phyloP scores from a whole-genome alignment of 1,284 basidiomycete genomes.

The Malassezia sympodialis region DNA sequence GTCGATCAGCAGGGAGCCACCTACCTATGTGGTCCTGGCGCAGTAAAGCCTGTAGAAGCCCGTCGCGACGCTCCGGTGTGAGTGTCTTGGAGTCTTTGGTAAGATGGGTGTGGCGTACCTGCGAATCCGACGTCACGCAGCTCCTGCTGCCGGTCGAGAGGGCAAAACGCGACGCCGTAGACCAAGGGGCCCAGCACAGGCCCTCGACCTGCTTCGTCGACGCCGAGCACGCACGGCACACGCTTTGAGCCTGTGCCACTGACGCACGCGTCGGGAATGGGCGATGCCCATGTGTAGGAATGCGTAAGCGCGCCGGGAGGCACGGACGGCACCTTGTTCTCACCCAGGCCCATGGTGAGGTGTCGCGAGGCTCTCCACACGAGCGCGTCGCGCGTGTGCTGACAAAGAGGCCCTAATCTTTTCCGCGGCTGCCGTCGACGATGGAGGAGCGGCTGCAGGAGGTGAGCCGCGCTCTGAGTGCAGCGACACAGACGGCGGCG shows the following conservation, averaged over 20 bases:
- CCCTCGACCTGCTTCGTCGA: constrained; percentile 91
- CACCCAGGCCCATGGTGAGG: not conserved
- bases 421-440: not conserved
- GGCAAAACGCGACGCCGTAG: constrained; percentile 89
- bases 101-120: constrained; percentile 51
- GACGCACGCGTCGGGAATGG: constrained; percentile 14
- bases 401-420: constrained; percentile 4
- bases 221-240: constrained; percentile 57
- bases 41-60: constrained; percentile 42
- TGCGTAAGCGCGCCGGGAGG: constrained; percentile 5
- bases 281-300: constrained; percentile 16
- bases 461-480: constrained; percentile 5
- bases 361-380: not conserved
- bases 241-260: constrained; percentile 14
- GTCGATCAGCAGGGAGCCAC: not conserved
- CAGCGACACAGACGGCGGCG: constrained; percentile 22
- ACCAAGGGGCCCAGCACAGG: constrained; percentile 83
- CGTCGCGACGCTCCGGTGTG: constrained; percentile 53
- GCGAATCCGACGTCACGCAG: constrained; percentile 79
- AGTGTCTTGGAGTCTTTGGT: constrained; percentile 77
- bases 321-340: constrained; percentile 14
- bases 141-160: constrained; percentile 62
- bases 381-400: constrained; percentile 1
- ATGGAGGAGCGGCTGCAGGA: constrained; percentile 14
- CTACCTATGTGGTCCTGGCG: constrained; percentile 20